These are phyloP conservation scores for Diaporthe aspalathi DNA, from an alignment of 2,329 filamentous ascomycete species.

Conservation along the genomic window DNA sequence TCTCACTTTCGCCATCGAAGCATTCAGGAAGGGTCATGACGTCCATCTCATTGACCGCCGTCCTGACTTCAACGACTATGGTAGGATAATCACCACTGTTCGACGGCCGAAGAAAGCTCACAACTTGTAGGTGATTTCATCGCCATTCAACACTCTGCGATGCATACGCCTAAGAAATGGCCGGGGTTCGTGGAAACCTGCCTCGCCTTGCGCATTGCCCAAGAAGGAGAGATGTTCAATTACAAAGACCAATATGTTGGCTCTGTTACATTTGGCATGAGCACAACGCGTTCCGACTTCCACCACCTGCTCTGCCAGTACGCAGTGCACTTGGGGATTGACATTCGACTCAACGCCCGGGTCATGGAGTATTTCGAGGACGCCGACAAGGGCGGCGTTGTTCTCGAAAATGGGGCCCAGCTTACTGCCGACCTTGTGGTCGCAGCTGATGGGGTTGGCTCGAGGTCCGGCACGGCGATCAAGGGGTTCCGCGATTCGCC, in stretches of 20 bases:
- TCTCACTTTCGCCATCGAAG: too few relatives aligned
- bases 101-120: not conserved
- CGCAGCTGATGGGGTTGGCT: not conserved
- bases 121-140: not conserved
- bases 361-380: not conserved
- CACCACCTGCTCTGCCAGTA: not conserved
- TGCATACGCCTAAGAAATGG: not conserved
- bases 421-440: constrained; percentile 10
- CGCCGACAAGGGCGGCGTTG: not conserved
- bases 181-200: not conserved
- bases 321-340: not conserved
- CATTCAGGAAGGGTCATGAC: too few relatives aligned
- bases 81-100: not conserved
- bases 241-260: not conserved
- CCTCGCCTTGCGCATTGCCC: not conserved
- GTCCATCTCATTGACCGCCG: too few relatives aligned
- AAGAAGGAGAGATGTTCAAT: not conserved
- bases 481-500: not conserved
- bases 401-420: not conserved
- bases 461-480: not conserved
- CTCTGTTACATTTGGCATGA: not conserved
- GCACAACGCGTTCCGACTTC: not conserved
- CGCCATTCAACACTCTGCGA: not conserved
- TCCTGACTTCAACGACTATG: too few relatives aligned
- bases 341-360: not conserved